Conservation (phyloP, 2,329 filamentous ascomycete species). For the Chaetomium sp. region DNA sequence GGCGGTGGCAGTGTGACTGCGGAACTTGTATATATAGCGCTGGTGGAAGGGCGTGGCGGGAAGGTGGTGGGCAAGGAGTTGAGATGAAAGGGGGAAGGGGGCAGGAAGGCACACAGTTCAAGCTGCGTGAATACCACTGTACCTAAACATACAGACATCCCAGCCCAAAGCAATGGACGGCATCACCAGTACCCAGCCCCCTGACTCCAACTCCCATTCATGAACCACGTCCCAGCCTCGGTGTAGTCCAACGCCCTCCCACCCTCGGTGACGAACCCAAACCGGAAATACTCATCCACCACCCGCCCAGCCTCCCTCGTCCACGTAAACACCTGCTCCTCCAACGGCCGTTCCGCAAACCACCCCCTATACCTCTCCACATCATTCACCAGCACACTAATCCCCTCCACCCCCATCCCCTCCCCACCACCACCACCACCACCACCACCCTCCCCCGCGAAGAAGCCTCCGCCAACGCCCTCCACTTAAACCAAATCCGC, state of each 20-base stretch:
- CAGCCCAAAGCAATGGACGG: neutral
- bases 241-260: conserved; percentile 35
- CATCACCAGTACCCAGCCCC: conserved; percentile 29
- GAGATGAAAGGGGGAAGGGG: neutral
- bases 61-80: neutral
- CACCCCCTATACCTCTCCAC: conserved; percentile 37
- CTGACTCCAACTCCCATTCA: conserved; percentile 37
- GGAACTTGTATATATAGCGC: neutral
- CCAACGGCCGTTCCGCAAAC: conserved; percentile 29
- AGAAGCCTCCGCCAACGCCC: neutral
- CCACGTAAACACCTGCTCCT: conserved; percentile 35
- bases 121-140: neutral
- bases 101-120: neutral
- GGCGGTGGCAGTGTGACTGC: neutral
- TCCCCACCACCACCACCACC: neutral
- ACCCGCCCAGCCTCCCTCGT: conserved; percentile 18
- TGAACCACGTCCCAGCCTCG: conserved; percentile 36
- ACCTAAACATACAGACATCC: neutral
- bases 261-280: conserved; percentile 34
- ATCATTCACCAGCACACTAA: conserved; percentile 39
- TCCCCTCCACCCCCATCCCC: conserved; percentile 34
- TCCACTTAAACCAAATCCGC: conserved; percentile 51
- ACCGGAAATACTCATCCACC: conserved; percentile 38
- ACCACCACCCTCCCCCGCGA: neutral
- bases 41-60: neutral